phyloP scores from a whole-genome alignment of 1,139 yeast genomes.

The Debaryomyces subglobosus region DNA sequence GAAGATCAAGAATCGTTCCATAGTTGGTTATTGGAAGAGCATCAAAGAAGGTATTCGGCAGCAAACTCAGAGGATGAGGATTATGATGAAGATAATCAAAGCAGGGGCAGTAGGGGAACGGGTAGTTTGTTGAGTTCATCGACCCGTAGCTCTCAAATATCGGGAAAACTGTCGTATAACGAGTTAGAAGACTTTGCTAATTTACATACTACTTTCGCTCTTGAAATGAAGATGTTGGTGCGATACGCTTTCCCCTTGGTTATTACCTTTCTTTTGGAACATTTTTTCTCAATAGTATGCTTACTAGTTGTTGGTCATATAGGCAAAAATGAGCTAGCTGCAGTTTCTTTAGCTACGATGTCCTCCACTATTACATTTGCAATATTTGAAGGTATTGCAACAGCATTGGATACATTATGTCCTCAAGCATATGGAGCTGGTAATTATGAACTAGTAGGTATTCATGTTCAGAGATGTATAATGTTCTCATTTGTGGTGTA shows the following conservation, averaged over 20 bases:
- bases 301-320: slow-evolving; percentile 73
- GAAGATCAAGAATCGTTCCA: slow-evolving; percentile 57
- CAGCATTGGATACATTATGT: slow-evolving; percentile 84
- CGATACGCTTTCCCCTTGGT: slow-evolving; percentile 67
- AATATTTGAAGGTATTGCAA: slow-evolving; percentile 83
- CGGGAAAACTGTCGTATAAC: slow-evolving; percentile 14
- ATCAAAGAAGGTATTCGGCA: slow-evolving; percentile 58
- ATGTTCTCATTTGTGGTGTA: slow-evolving; percentile 56
- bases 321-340: slow-evolving; percentile 73
- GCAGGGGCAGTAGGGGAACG: slow-evolving; percentile 16
- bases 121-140: slow-evolving; percentile 10
- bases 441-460: slow-evolving; percentile 59
- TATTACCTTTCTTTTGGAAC: slow-evolving; percentile 70
- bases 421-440: slow-evolving; percentile 84
- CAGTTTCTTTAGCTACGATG: slow-evolving; percentile 87
- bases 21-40: slow-evolving; percentile 69
- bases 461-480: slow-evolving; percentile 67
- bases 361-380: slow-evolving; percentile 85
- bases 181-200: slow-evolving; percentile 42
- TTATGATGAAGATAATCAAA: slow-evolving; percentile 14
- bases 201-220: slow-evolving; percentile 46
- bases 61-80: slow-evolving; percentile 35
- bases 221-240: slow-evolving; percentile 52
- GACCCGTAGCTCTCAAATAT: slow-evolving; percentile 6
- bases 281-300: slow-evolving; percentile 70